phyloP scores from a whole-genome alignment of 371 early-diverging fungal species.

The Mucor indicus region DNA sequence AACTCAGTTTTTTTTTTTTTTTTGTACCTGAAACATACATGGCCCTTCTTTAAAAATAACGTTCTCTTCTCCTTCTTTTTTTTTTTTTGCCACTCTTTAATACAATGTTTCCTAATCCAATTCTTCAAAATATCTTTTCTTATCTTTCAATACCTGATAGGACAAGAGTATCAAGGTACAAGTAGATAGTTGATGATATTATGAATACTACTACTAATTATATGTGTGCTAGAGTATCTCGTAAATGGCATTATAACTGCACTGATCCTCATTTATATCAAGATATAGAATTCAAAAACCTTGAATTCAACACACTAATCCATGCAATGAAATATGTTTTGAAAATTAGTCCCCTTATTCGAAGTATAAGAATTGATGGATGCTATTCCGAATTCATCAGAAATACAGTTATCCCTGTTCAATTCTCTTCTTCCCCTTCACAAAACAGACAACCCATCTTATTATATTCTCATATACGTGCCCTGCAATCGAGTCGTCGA shows the following conservation, averaged over 20 bases:
- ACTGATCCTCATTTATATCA: conserved; percentile 45
- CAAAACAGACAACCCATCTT: conserved; percentile 18
- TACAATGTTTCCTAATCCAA: conserved; percentile 23
- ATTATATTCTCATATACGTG: conserved; percentile 39
- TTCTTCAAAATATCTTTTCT: conserved; percentile 20
- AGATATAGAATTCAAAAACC: conserved; percentile 31
- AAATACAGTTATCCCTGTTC: conserved; percentile 42
- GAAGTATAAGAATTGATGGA: conserved; percentile 32
- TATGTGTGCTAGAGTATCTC: conserved; percentile 46
- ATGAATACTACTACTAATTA: too few relatives aligned
- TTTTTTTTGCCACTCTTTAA: too few relatives aligned
- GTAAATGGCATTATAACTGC: conserved; percentile 31
- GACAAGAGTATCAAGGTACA: conserved; percentile 20
- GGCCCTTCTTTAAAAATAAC: too few relatives aligned
- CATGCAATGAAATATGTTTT: conserved; percentile 34
- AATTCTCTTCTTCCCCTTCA: conserved; percentile 24
- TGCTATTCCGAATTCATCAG: conserved; percentile 48
- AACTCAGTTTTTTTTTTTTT: too few relatives aligned
- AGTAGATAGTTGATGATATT: too few relatives aligned
- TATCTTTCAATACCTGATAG: conserved; percentile 17
- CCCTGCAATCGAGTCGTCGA: conserved; percentile 38
- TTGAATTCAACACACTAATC: conserved; percentile 47
- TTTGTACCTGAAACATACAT: conserved; percentile 24
- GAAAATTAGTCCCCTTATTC: conserved; percentile 29
- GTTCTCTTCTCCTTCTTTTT: too few relatives aligned